Evolutionary conservation across 495 filamentous ascomycete genomes (phyloP), one percentile per base, ranked within the genome.

Genomic region (Aspergillus saccharolyticus): DNA sequence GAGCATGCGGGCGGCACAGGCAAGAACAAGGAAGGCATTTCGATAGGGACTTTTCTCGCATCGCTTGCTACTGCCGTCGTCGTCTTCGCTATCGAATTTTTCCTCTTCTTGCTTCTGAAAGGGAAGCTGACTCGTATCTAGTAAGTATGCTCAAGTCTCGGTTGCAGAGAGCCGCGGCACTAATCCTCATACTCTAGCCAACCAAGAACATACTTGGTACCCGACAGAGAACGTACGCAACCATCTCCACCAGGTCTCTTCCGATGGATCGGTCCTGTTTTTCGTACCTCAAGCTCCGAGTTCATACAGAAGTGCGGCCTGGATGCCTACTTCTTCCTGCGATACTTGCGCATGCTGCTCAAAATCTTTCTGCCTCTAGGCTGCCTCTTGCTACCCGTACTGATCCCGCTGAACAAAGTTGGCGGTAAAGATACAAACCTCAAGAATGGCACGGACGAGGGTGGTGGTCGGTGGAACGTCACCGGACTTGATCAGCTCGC

Each of bases 261-360:
- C 63, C 78, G 75, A 56, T 87, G 91, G 81, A 68, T 92, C 42
- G 70, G 71, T 21, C 79, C 85, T 22, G 80, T 96, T 33, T 89
- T 94, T 72, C 84, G 80, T 65, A 90, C 90, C 54, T 80, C 83
- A 47, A 87, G 91, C 70, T 79, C 88, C n/a, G 90, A 96, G 60
- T 87, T 97, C 66, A 94, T 97, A 58, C 86, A 89, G 42, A 96
- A 96, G 72, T 96, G 90, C 70, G 94, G 94, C 6, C 81, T 98
- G 42, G 94, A 98, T 72, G 93, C 95, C 64, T 98, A 97, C 76
- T 96, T 98, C 72, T 98, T 97, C 74, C 80, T 98, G 1, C 89
- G 95, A 53, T 98, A 96, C 68, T 80, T 98, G 16, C 89, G 93
- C 54, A 94, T 96, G 69, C 83, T 98, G 2, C 81, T 98, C 42